phyloP scores from a whole-genome alignment of 2,329 filamentous ascomycete genomes.

The Trichoderma sp. region DNA sequence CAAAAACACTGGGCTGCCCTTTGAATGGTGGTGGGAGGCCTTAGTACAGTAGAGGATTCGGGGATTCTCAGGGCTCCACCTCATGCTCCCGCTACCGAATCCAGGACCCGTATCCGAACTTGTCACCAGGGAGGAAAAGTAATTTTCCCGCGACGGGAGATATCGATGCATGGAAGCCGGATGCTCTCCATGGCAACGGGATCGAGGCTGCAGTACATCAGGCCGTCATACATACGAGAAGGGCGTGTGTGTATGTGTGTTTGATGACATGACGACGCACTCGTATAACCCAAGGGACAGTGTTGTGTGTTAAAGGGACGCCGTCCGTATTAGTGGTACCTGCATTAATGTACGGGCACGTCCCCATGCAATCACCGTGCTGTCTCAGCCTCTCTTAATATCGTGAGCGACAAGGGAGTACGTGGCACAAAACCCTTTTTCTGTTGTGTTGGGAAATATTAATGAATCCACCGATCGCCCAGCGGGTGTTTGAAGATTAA shows the following conservation, averaged over 20 bases:
- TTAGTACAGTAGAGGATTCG: neutral
- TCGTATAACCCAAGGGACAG: neutral
- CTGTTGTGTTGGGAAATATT: constrained; percentile 7
- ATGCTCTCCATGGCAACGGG: neutral
- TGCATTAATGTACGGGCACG: neutral
- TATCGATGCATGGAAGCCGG: neutral
- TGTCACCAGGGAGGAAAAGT: neutral
- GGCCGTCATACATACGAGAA: neutral
- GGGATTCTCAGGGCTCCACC: constrained; percentile 4
- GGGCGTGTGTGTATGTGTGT: neutral
- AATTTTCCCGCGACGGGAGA: neutral
- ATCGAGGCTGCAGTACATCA: neutral
- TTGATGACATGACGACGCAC: neutral
- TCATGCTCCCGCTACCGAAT: no score
- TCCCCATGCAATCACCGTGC: constrained; percentile 11
- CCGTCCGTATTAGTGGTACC: neutral
- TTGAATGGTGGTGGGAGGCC: constrained; percentile 2
- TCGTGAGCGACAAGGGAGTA: constrained; percentile 9
- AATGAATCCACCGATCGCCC: constrained; percentile 14
- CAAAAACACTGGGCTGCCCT: constrained; percentile 10
- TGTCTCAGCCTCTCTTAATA: constrained; percentile 16
- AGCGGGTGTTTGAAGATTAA: constrained; percentile 10
- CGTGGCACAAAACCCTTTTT: constrained; percentile 10
- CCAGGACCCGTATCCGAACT: no score
- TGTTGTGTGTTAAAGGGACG: neutral